A percentile compares a stretch with the other conserved stretches of the same genome.
Evolutionary conservation across 2,329 filamentous ascomycete species (phyloP).

Genomic region (Fonsecaea multimorphosa): DNA sequence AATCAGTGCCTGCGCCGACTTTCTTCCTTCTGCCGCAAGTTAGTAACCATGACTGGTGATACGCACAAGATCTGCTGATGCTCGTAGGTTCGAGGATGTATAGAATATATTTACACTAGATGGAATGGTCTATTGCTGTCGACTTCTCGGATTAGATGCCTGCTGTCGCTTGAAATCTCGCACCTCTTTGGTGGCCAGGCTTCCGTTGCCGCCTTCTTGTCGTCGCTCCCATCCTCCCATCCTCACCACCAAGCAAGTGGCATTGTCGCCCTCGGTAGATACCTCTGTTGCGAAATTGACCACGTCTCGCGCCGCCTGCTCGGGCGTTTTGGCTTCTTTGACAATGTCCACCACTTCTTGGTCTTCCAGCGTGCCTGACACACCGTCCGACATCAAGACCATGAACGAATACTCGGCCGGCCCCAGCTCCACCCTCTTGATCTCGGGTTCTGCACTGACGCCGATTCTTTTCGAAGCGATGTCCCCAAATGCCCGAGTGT

Average conservation of each 20-base stretch:
- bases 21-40: neutral
- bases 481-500: slow-evolving; percentile 93
- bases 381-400: slow-evolving; percentile 85
- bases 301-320: slow-evolving; percentile 78
- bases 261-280: slow-evolving; percentile 67
- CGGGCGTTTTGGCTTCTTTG: slow-evolving; percentile 87
- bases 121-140: slow-evolving; percentile 53
- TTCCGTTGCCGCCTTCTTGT: slow-evolving; percentile 81
- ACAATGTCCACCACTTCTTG: slow-evolving; percentile 96
- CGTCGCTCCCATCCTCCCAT: slow-evolving; percentile 69
- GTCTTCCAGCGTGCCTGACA: slow-evolving; percentile 83
- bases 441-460: slow-evolving; percentile 91
- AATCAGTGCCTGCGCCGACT: slow-evolving; percentile 2
- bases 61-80: neutral
- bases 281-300: slow-evolving; percentile 91
- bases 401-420: slow-evolving; percentile 89
- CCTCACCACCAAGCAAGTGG: slow-evolving; percentile 67
- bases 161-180: slow-evolving; percentile 82
- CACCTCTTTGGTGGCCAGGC: slow-evolving; percentile 89
- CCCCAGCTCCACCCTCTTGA: slow-evolving; percentile 76
- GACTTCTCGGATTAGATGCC: slow-evolving; percentile 78
- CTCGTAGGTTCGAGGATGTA: too few species aligned
- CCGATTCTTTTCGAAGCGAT: slow-evolving; percentile 90
- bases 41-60: neutral
- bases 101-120: neutral